phyloP scores from a whole-genome alignment of 1,284 basidiomycete genomes.

The Cerrena zonata region DNA sequence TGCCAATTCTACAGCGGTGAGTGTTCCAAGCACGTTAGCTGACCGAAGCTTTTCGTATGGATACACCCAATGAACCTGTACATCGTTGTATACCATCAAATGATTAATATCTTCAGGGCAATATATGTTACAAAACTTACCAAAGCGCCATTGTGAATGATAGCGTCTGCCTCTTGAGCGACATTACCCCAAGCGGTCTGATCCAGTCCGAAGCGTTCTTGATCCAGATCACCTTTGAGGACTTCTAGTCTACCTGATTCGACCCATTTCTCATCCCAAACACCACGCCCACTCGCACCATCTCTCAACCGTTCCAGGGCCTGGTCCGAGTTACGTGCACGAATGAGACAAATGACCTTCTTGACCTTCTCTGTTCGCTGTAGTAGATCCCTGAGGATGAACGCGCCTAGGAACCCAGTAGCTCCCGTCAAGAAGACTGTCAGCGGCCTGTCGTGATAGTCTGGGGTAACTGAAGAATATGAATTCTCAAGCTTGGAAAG shows the following conservation, averaged over 20 bases:
- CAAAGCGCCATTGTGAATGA: constrained; percentile 94
- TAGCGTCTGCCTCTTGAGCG: constrained; percentile 72
- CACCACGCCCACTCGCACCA: constrained; percentile 77
- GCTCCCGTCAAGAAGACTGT: constrained; percentile 94
- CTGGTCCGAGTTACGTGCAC: constrained; percentile 61
- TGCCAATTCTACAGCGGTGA: constrained; percentile 80
- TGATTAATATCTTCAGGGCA: neutral
- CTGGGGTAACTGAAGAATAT: constrained; percentile 53
- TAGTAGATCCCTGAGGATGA: constrained; percentile 82
- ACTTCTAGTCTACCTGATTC: constrained; percentile 67
- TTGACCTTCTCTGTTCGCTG: constrained; percentile 54
- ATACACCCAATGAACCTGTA: constrained; percentile 96
- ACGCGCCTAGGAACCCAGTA: constrained; percentile 95
- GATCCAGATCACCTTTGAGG: constrained; percentile 82
- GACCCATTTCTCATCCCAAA: constrained; percentile 92
- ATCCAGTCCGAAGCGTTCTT: constrained; percentile 73
- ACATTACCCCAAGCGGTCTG: constrained; percentile 64
- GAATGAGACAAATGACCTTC: constrained; percentile 89
- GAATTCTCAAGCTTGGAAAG: constrained; percentile 51
- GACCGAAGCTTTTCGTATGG: constrained; percentile 90
- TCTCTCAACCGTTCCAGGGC: constrained; percentile 73
- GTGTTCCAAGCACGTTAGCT: constrained; percentile 86
- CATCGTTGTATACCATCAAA: neutral
- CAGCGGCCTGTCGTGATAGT: constrained; percentile 50
- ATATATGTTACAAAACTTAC: constrained; percentile 41